Percentiles rank a stretch among this genome's conserved stretches.
phyloP scores from a whole-genome alignment of 257 asterid genomes.

The Nicotiana tomentosiformis region DNA sequence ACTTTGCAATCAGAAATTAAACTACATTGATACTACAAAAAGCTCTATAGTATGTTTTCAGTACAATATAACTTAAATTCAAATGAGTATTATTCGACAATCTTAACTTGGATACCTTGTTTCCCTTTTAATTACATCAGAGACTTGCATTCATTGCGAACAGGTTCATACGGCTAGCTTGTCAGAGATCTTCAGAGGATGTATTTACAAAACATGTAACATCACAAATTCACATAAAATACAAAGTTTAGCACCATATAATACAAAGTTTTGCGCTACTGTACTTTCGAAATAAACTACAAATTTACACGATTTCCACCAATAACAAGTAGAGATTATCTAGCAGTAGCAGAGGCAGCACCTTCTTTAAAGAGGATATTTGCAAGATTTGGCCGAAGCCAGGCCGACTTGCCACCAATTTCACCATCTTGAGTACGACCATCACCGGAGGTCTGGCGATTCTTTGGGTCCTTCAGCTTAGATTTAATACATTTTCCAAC shows the following conservation, averaged over 20 bases:
- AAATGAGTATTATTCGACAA: no score
- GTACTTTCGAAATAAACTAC: background rate
- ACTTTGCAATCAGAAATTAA: background rate
- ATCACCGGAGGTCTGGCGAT: constrained; percentile 3
- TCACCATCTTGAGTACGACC: constrained; percentile 9
- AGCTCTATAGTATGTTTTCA: no score
- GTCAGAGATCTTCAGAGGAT: background rate
- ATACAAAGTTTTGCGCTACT: background rate
- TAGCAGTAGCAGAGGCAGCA: constrained; percentile 11
- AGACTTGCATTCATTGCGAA: background rate
- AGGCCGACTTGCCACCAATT: constrained; percentile 15
- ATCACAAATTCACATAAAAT: background rate
- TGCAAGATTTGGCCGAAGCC: constrained; percentile 20
- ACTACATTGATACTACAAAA: background rate
- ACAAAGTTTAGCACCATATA: background rate
- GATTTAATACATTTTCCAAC: constrained; percentile 31
- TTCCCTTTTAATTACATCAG: background rate
- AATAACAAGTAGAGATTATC: background rate
- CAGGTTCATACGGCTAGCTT: background rate
- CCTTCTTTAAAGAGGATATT: constrained; percentile 28
- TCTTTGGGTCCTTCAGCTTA: background rate
- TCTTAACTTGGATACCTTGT: background rate
- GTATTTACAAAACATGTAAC: background rate
- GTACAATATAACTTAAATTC: background rate
- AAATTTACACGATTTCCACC: background rate